These are phyloP conservation scores for Knufia fluminis DNA, from an alignment of 2,329 filamentous ascomycete genomes.

Conservation along the genomic window DNA sequence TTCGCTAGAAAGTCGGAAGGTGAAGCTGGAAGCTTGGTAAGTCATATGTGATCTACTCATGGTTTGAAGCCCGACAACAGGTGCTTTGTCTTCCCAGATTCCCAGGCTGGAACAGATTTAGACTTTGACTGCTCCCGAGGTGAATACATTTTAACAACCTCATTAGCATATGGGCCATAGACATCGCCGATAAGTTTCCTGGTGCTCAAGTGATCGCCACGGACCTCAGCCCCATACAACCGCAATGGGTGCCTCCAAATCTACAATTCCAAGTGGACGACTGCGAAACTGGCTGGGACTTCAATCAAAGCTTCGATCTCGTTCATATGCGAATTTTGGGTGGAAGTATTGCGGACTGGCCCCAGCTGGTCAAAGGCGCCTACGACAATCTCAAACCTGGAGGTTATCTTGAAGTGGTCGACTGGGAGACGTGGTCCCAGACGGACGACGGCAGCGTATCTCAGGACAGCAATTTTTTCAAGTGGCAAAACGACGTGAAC, in stretches of 20 bases:
- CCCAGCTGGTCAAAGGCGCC: conserved; percentile 20
- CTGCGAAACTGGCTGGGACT: conserved; percentile 28
- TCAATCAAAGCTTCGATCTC: conserved; percentile 26
- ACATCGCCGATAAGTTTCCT: conserved; percentile 28
- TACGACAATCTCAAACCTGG: conserved; percentile 24
- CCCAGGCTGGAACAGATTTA: not conserved
- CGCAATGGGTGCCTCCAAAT: conserved; percentile 32
- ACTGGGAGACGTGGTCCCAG: conserved; percentile 26
- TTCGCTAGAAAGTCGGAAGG: conserved; percentile 1
- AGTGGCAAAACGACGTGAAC: conserved; percentile 16
- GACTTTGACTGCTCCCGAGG: not conserved
- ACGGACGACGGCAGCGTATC: conserved; percentile 25
- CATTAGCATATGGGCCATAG: conserved; percentile 30
- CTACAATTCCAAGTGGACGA: conserved; percentile 30
- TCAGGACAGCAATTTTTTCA: conserved; percentile 12
- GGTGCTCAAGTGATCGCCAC: conserved; percentile 37
- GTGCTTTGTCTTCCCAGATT: not conserved
- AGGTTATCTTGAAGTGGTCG: conserved; percentile 26
- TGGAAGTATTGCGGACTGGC: conserved; percentile 30
- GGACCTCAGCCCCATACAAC: conserved; percentile 43
- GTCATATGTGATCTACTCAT: not conserved
- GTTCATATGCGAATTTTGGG: conserved; percentile 25
- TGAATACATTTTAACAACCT: not conserved
- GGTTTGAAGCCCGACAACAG: not conserved
- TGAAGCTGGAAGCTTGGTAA: conserved; percentile 23